phyloP scores from a whole-genome alignment of 495 filamentous ascomycete species.

The Annulohypoxylon moriforme region DNA sequence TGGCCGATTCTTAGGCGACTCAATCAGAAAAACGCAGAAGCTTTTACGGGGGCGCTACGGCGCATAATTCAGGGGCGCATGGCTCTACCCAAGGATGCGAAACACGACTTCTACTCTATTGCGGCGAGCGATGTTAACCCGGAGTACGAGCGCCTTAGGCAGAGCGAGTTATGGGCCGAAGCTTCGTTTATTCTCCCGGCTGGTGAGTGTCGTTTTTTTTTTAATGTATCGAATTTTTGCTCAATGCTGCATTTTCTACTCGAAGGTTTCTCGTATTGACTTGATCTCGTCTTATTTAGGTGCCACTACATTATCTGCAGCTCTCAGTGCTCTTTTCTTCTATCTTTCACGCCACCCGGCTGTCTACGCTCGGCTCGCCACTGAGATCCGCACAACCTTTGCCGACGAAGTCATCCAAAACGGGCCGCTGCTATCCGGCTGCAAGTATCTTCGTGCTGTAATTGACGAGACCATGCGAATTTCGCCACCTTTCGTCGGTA shows the following conservation, averaged over 20 bases:
- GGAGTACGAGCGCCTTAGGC: background rate
- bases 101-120: slow-evolving; percentile 43
- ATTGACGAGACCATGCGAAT: slow-evolving; percentile 8
- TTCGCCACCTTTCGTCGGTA: background rate
- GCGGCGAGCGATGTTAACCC: slow-evolving; percentile 55
- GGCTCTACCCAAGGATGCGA: slow-evolving; percentile 27
- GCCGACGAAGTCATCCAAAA: background rate
- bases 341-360: slow-evolving; percentile 9
- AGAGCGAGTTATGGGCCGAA: slow-evolving; percentile 13
- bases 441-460: slow-evolving; percentile 8
- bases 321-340: slow-evolving; percentile 16
- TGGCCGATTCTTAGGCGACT: background rate
- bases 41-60: background rate
- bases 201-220: background rate
- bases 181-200: slow-evolving; percentile 19
- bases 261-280: no score
- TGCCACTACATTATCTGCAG: slow-evolving; percentile 15
- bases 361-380: background rate
- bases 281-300: background rate
- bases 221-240: no score
- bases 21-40: background rate
- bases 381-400: slow-evolving; percentile 2
- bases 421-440: background rate
- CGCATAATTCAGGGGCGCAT: slow-evolving; percentile 22
- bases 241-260: no score